Percentiles rank a stretch among this genome's conserved stretches.
Evolutionary conservation across 2,329 filamentous ascomycete species (phyloP).

Genomic region (Drechslerella coelobrocha): DNA sequence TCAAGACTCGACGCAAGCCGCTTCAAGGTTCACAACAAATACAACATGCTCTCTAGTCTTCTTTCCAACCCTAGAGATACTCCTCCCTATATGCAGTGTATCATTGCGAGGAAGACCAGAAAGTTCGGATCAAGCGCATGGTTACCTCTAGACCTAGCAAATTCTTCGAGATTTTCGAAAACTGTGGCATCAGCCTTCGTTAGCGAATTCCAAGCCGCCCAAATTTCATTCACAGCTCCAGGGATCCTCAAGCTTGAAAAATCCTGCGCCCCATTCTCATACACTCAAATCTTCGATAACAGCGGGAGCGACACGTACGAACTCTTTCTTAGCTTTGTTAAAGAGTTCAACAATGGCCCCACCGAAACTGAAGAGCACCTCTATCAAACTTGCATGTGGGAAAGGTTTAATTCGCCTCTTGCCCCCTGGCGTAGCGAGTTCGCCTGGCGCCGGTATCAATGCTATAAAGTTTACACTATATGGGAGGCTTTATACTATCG

Average conservation of each 20-base stretch:
- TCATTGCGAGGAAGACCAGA: background rate
- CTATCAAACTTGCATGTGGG: background rate
- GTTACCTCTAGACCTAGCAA: background rate
- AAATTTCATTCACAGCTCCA: background rate
- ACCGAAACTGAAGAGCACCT: background rate
- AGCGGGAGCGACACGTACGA: background rate
- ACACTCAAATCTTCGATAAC: background rate
- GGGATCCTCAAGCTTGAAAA: background rate
- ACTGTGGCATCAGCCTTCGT: background rate
- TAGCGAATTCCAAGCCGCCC: background rate
- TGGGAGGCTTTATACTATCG: background rate
- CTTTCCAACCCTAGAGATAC: background rate
- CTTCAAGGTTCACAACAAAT: too few species aligned
- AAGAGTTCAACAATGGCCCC: background rate
- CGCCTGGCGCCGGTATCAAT: background rate
- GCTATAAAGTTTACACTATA: background rate
- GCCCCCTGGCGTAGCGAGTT: background rate
- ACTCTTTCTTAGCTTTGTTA: background rate
- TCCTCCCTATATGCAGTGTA: background rate
- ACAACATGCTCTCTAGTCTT: background rate
- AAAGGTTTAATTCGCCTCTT: background rate
- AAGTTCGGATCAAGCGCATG: background rate
- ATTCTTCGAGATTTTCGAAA: background rate
- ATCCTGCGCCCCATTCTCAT: background rate
- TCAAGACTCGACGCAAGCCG: too few species aligned